Percentiles rank a stretch among this genome's conserved stretches.
phyloP scores from a whole-genome alignment of 2,329 filamentous ascomycete genomes.

The Fusarium staphyleae region DNA sequence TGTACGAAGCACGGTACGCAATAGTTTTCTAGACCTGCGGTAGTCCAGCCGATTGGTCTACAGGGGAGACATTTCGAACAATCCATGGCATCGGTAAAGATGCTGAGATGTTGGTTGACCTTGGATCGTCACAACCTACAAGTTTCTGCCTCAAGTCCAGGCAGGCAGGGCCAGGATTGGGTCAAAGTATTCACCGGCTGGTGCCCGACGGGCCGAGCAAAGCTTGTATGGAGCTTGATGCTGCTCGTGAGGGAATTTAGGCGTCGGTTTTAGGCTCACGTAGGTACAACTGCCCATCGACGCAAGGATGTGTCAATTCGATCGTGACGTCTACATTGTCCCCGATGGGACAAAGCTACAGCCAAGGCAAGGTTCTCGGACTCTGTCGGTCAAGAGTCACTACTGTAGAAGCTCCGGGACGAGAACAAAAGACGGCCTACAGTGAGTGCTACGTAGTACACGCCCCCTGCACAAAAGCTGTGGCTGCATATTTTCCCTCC shows the following conservation, averaged over 20 bases:
- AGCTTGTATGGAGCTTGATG: neutral
- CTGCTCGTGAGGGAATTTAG: neutral
- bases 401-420: conserved; percentile 11
- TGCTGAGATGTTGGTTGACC: too few relatives aligned
- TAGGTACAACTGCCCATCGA: too few relatives aligned
- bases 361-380: neutral
- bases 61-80: conserved; percentile 2
- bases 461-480: neutral
- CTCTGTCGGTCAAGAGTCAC: conserved; percentile 25
- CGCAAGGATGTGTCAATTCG: neutral
- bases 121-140: neutral
- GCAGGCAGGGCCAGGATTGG: neutral
- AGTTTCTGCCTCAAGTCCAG: neutral
- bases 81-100: conserved; percentile 1
- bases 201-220: conserved; percentile 26
- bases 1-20: too few relatives aligned
- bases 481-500: neutral
- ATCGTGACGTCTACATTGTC: neutral
- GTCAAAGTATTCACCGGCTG: conserved; percentile 3
- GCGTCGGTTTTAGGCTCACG: too few relatives aligned
- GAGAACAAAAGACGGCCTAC: neutral
- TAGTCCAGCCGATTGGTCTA: conserved; percentile 1
- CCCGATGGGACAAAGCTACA: neutral
- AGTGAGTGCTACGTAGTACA: neutral
- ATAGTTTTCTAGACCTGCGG: neutral